Base-by-base conservation (phyloP, 768 basidiomycete species). In the Suillus clintonianus region DNA sequence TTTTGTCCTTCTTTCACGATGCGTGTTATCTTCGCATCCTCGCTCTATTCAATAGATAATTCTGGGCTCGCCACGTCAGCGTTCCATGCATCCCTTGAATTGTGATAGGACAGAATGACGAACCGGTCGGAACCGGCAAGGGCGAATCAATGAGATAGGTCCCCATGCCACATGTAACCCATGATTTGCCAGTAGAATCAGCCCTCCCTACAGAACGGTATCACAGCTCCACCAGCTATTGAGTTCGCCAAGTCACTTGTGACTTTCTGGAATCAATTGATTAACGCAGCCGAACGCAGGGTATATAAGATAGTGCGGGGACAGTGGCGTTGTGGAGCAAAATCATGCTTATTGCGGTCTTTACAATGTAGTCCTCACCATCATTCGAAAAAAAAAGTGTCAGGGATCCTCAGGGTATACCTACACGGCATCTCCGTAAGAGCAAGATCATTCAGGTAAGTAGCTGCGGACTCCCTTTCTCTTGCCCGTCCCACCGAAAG, bases 301-400 rank as follows among this genome's bases (percentile, higher is more conserved):
- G n/a, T n/a, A 39, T n/a, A 30, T 56, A 53, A 60, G 61, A 56
- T 64, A 62, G 53, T 43, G 59, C 42, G 66, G 69, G 54, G 45
- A 65, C 64, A 68, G 71, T 74, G 74, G 72, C 67, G 67, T 63
- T 30, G 62, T 69, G 67, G 65, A 62, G 58, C 45, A 41, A n/a
- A 62, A 55, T 62, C 58, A 63, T 60, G 6, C 14, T 17, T n/a
- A 32, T 34, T 57, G 36, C 36, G 54, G 36, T 54, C 53, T 61
- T 58, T 58, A 58, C 48, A 11, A 39, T 10, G 51, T 27, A n/a
- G 39, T 19, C 30, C 17, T 37, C 15, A 24, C 2, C 32, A 54
- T 14, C 32, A 54, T 14, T 36, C 22, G n/a, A n/a, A 22, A 36
- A n/a, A 19, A n/a, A n/a, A 54, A n/a, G n/a, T 14, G 13, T 32